phyloP scores from a whole-genome alignment of 495 filamentous ascomycete species.

The Neurospora sp. region DNA sequence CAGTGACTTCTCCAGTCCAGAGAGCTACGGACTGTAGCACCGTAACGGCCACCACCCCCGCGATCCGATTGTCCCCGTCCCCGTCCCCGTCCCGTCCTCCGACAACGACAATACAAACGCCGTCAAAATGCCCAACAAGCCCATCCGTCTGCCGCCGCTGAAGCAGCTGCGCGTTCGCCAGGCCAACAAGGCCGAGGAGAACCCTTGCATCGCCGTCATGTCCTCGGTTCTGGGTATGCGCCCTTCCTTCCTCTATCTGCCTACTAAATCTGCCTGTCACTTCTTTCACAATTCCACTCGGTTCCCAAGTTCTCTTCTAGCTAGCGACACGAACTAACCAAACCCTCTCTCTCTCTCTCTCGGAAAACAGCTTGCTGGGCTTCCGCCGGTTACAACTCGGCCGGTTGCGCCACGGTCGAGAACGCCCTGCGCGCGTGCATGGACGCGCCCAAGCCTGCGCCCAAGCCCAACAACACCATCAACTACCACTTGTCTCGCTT shows the following conservation, averaged over 20 bases:
- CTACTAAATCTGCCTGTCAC: neutral
- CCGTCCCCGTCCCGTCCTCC: neutral
- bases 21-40: neutral
- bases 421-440: slow-evolving; percentile 81
- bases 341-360: neutral
- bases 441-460: slow-evolving; percentile 66
- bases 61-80: slow-evolving; percentile 8
- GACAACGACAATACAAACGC: neutral
- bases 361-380: slow-evolving; percentile 77
- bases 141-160: slow-evolving; percentile 81
- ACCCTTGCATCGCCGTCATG: slow-evolving; percentile 80
- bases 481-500: slow-evolving; percentile 90
- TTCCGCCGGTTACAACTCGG: slow-evolving; percentile 61
- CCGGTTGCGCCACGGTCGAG: slow-evolving; percentile 74
- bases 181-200: slow-evolving; percentile 64
- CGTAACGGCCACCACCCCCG: neutral
- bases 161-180: slow-evolving; percentile 71
- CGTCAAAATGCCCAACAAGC: slow-evolving; percentile 22
- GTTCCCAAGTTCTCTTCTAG: neutral
- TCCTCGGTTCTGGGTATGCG: slow-evolving; percentile 67
- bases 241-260: neutral
- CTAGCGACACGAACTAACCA: neutral
- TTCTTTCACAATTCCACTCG: neutral
- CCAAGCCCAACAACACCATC: slow-evolving; percentile 71
- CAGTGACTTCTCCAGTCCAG: neutral